Base-by-base conservation (phyloP, 2,329 filamentous ascomycete species). In the Tolypocladium endophyticum region DNA sequence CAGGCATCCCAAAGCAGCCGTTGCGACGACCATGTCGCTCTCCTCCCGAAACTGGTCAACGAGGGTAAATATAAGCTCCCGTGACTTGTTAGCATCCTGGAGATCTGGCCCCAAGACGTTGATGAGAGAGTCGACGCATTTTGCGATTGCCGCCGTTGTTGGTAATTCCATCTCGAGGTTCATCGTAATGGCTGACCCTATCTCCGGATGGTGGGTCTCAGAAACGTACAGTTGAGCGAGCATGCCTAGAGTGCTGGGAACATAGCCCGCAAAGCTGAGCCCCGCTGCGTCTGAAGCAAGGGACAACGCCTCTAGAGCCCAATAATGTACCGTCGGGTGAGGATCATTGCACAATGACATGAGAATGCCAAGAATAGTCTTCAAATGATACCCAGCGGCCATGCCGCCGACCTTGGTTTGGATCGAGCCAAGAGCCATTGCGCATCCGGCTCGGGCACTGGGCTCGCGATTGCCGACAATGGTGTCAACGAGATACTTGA, bases 311-410 rank as follows among this genome's bases (percentile, higher is more conserved):
- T 97, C 92, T 53, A 99, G 78, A 3, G 95, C 93, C 92, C 92
- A 97, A 70, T 93, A 96, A 73, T 99, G 94, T 11, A 99, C 94
- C 0, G 90, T 87, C 0, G 94, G 92, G 71, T 99, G 94, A 25
- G 93, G 90, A 69, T 99, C 94, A 66, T 92, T 96, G 72, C 92
- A 93, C 12, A 99, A 81, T 9, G 94, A 97, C 89, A 97, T 96
- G n/a, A 99, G 78, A 45, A 99, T 95, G 23, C 93, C 89, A n/a
- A 97, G 83, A 56, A 99, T 97, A 1, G 92, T 97, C 77, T 97
- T 97, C 57, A 99, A 81, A 71, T 99, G 94, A 67, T 94, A 92
- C 4, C 92, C 92, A 59, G 94, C 94, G 58, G 94, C 94, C 92
- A 99, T 97, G 60, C 94, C 93, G 60, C 94, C 95, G 39, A 99